Evolutionary conservation across 1,284 basidiomycete species (phyloP).

Genomic region (Gymnopus androsaceus): DNA sequence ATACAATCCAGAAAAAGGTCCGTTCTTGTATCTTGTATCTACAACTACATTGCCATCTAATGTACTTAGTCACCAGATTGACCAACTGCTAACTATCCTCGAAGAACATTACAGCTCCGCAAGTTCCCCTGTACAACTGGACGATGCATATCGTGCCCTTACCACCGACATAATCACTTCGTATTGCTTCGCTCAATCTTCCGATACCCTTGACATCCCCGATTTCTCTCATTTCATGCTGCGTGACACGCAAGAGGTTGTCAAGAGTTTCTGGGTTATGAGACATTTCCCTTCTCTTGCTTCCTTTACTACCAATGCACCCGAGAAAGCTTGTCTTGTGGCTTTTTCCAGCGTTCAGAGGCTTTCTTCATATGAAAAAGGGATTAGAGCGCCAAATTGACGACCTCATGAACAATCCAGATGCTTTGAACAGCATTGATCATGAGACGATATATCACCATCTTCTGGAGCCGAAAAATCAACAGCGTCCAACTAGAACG

Average conservation of each 20-base stretch:
- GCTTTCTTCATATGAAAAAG: constrained; percentile 5
- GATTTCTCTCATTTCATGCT: constrained; percentile 25
- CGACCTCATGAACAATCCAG: constrained; percentile 8
- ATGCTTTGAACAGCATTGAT: constrained; percentile 8
- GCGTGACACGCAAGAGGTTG: constrained; percentile 15
- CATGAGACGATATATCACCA: constrained; percentile 19
- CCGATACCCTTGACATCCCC: constrained; percentile 19
- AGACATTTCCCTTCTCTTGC: constrained; percentile 23
- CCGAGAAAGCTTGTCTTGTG: not conserved
- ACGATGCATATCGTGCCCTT: constrained; percentile 12
- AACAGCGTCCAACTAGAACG: not conserved
- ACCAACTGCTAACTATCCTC: not conserved
- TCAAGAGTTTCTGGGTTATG: constrained; percentile 17
- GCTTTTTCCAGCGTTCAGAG: constrained; percentile 1
- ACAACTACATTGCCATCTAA: not conserved
- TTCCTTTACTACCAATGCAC: not conserved
- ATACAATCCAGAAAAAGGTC: constrained; percentile 26
- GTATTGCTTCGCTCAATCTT: constrained; percentile 26
- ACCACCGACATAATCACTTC: constrained; percentile 28
- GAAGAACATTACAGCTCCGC: constrained; percentile 14
- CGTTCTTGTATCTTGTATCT: not conserved
- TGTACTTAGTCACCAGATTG: constrained; percentile 13
- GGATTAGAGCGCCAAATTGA: constrained; percentile 12
- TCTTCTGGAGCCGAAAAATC: constrained; percentile 11
- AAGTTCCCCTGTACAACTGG: constrained; percentile 11